Conservation (phyloP, 2,329 filamentous ascomycete species). For the Catunica adiposa region DNA sequence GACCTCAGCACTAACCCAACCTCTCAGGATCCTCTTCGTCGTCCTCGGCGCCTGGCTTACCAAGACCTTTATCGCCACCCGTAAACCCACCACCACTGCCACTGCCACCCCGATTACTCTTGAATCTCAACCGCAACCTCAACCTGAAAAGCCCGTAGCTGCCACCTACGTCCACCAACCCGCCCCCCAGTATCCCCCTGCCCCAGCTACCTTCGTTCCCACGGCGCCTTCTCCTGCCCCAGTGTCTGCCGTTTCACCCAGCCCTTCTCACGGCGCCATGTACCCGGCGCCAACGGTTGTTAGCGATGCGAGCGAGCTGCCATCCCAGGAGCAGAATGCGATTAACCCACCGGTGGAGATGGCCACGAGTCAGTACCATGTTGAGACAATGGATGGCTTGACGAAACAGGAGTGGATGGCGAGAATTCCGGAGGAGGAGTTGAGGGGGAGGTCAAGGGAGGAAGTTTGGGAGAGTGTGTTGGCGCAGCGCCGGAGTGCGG, state of each 20-base stretch:
- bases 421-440: too few species aligned
- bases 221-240: not conserved
- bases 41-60: constrained; percentile 24
- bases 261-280: not conserved
- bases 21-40: constrained; percentile 25
- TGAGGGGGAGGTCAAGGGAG: too few species aligned
- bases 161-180: not conserved
- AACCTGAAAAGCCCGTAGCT: too few species aligned
- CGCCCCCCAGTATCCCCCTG: not conserved
- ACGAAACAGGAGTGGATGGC: too few species aligned
- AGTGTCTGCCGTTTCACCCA: not conserved
- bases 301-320: constrained; percentile 70
- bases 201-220: not conserved
- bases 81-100: constrained; percentile 21
- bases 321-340: constrained; percentile 19
- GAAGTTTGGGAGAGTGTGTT: too few species aligned
- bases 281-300: constrained; percentile 5
- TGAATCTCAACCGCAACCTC: constrained; percentile 13
- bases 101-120: constrained; percentile 14
- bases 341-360: constrained; percentile 10
- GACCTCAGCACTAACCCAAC: not conserved
- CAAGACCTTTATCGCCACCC: constrained; percentile 22
- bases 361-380: not conserved
- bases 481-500: too few species aligned
- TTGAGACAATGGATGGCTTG: not conserved